phyloP scores from a whole-genome alignment of 192 early-diverging fungal species.

The Entophlyctis luteolus region DNA sequence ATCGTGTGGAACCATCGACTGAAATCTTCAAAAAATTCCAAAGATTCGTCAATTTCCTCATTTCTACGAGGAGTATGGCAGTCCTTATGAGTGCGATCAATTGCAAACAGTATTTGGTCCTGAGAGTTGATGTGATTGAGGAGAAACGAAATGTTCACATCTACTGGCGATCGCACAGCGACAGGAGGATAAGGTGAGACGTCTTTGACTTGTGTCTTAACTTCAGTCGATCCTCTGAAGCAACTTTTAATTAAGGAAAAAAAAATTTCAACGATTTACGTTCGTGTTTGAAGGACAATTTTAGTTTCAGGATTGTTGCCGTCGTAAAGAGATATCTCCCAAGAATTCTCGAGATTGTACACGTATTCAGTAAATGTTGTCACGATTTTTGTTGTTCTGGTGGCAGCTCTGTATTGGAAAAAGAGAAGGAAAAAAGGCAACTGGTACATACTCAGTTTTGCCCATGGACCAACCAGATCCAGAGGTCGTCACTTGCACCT shows the following conservation, averaged over 20 bases:
- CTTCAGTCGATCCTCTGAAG: neutral
- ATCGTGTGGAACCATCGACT: neutral
- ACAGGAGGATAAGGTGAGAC: neutral
- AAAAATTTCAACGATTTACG: too few species aligned
- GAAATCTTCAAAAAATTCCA: neutral
- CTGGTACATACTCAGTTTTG: too few species aligned
- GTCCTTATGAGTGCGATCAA: constrained; percentile 20
- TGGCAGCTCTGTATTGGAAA: too few species aligned
- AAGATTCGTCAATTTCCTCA: neutral
- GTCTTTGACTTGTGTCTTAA: constrained; percentile 11
- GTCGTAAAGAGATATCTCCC: neutral
- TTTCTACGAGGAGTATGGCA: constrained; percentile 32
- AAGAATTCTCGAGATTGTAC: neutral
- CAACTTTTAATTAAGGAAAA: too few species aligned
- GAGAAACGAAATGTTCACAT: constrained; percentile 7
- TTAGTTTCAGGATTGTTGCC: neutral
- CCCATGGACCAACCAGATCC: too few species aligned
- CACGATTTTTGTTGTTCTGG: neutral
- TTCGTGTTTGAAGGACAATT: neutral
- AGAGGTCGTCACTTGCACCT: too few species aligned
- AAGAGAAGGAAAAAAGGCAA: neutral
- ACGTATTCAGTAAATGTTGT: neutral
- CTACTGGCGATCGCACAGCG: neutral
- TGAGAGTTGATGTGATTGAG: neutral
- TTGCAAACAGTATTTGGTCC: constrained; percentile 11